phyloP scores from a whole-genome alignment of 192 early-diverging fungal genomes.

The Coemansia sp. region DNA sequence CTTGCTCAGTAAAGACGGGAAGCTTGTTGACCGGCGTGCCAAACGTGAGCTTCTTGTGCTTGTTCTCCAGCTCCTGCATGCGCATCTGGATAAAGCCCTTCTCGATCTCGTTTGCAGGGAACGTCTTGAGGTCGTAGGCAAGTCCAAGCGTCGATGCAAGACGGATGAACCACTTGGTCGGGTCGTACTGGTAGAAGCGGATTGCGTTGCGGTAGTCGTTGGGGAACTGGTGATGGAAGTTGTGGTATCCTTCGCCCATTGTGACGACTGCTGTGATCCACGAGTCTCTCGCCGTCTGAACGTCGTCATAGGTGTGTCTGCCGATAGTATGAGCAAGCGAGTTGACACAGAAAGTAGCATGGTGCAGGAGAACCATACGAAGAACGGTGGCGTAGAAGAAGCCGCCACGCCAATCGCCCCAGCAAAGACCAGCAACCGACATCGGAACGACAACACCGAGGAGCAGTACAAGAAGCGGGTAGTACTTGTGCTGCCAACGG shows the following conservation, averaged over 20 bases:
- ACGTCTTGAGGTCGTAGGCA: constrained; percentile 69
- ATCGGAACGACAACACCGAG: constrained; percentile 82
- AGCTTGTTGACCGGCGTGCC: constrained; percentile 70
- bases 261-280: constrained; percentile 78
- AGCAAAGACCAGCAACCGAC: constrained; percentile 78
- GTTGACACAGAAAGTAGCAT: constrained; percentile 88
- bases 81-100: constrained; percentile 81
- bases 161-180: constrained; percentile 83
- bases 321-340: constrained; percentile 79
- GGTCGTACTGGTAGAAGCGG: constrained; percentile 74
- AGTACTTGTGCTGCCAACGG: constrained; percentile 77
- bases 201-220: constrained; percentile 86
- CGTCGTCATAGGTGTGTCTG: constrained; percentile 75
- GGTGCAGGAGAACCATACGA: constrained; percentile 78
- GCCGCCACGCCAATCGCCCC: constrained; percentile 82
- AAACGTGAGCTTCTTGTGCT: constrained; percentile 67
- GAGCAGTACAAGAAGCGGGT: constrained; percentile 65
- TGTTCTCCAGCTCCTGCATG: constrained; percentile 68
- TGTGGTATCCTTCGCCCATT: constrained; percentile 82
- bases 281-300: constrained; percentile 79
- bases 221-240: constrained; percentile 88
- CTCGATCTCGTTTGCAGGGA: constrained; percentile 76
- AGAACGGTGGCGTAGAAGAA: constrained; percentile 74
- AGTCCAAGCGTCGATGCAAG: constrained; percentile 60
- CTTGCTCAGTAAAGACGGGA: constrained; percentile 66